Percentiles rank a stretch among this genome's conserved stretches.
phyloP scores from a whole-genome alignment of 2,329 filamentous ascomycete genomes.

The Mycogone perniciosa region DNA sequence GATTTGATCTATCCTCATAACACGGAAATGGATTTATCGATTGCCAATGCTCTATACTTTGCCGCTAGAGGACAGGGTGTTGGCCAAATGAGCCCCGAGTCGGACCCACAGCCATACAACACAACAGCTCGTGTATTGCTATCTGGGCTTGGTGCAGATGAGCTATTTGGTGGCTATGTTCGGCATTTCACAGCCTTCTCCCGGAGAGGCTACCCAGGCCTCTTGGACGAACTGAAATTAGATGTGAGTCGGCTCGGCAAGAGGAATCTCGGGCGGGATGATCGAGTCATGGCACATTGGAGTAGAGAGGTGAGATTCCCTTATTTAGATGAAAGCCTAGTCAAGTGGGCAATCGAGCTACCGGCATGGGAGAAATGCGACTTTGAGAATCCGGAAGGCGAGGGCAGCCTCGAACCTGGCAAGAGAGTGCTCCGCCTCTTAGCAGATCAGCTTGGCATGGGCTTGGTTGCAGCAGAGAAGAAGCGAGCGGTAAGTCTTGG shows the following conservation, averaged over 20 bases:
- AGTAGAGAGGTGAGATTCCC: constrained; percentile 84
- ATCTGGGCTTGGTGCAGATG: constrained; percentile 90
- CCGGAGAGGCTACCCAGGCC: constrained; percentile 59
- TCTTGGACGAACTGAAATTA: constrained; percentile 76
- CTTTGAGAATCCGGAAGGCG: constrained; percentile 51
- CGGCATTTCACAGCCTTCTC: constrained; percentile 74
- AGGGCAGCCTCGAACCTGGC: constrained; percentile 57
- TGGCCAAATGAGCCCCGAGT: constrained; percentile 27
- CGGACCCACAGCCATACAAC: constrained; percentile 42
- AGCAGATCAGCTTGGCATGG: constrained; percentile 68
- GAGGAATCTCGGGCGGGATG: constrained; percentile 91
- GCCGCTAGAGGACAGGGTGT: constrained; percentile 67
- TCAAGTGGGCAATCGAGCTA: constrained; percentile 68
- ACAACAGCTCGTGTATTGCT: constrained; percentile 77
- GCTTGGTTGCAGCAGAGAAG: constrained; percentile 70
- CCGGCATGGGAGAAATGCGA: constrained; percentile 85
- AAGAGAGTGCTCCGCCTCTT: constrained; percentile 77
- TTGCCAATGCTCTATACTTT: constrained; percentile 90
- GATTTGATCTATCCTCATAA: constrained; percentile 86
- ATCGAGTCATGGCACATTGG: constrained; percentile 86
- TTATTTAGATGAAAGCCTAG: constrained; percentile 79
- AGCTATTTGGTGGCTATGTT: constrained; percentile 89
- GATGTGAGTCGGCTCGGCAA: constrained; percentile 83
- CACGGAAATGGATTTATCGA: constrained; percentile 98
- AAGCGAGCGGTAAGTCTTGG: constrained; percentile 42